These are phyloP conservation scores for Helenozyma rhizophorensis DNA, from an alignment of 805 yeast genomes.

Conservation along the genomic window DNA sequence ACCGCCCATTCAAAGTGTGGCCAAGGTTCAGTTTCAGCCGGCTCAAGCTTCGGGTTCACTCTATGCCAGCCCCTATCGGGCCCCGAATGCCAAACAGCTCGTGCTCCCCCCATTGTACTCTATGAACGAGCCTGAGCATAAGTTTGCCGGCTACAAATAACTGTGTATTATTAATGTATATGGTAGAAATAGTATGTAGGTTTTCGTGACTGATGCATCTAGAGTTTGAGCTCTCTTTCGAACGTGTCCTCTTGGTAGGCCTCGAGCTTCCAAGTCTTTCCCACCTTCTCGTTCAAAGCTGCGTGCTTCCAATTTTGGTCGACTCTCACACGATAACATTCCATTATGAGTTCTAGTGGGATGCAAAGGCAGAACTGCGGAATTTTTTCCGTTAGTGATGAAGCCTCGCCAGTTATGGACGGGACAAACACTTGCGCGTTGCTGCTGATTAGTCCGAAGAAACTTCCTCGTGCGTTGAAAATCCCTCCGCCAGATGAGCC, in stretches of 20 bases:
- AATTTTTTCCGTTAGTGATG: slow-evolving; percentile 23
- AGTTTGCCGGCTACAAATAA: too few species aligned
- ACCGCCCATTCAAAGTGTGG: background rate
- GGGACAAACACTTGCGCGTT: slow-evolving; percentile 37
- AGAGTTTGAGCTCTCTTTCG: background rate
- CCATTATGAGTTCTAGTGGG: slow-evolving; percentile 29
- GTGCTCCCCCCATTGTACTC: background rate
- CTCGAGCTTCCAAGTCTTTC: slow-evolving; percentile 21
- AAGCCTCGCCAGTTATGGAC: background rate
- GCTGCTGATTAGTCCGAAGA: slow-evolving; percentile 42
- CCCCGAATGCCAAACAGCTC: too few species aligned
- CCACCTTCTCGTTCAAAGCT: slow-evolving; percentile 13
- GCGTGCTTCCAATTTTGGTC: background rate
- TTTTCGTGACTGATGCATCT: too few species aligned
- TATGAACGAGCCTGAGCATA: too few species aligned
- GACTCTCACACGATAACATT: slow-evolving; percentile 15
- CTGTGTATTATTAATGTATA: too few species aligned
- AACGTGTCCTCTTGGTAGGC: slow-evolving; percentile 19
- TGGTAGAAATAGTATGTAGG: too few species aligned
- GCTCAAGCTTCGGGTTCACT: too few species aligned
- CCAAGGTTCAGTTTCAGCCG: background rate
- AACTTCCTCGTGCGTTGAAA: slow-evolving; percentile 17
- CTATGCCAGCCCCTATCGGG: too few species aligned
- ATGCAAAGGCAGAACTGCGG: slow-evolving; percentile 28
- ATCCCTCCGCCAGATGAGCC: slow-evolving; percentile 51